Percentiles rank a stretch among this genome's conserved stretches.
Conservation (phyloP, 2,329 filamentous ascomycete species). For the Pseudogymnoascus sp. region DNA sequence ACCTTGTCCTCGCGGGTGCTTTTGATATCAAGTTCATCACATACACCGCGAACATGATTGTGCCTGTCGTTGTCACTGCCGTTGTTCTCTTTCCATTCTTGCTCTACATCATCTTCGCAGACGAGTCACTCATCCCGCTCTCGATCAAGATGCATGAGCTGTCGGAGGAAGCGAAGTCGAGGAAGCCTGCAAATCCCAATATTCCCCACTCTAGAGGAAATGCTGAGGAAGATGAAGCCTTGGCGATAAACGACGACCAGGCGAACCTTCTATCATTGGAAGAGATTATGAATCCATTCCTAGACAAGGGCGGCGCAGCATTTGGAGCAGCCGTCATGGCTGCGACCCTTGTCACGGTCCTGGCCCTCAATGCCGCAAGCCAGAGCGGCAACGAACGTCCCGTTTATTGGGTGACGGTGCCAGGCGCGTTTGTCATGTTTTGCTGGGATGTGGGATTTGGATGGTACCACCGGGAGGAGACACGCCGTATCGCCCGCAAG, state of each 20-base stretch:
- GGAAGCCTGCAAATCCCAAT: conserved; percentile 61
- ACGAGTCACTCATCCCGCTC: conserved; percentile 54
- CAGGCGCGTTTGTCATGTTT: conserved; percentile 61
- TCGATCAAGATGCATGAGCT: conserved; percentile 63
- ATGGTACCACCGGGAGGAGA: conserved; percentile 55
- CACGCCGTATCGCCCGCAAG: conserved; percentile 51
- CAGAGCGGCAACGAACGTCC: conserved; percentile 42
- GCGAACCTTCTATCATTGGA: conserved; percentile 54
- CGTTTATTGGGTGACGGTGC: conserved; percentile 62
- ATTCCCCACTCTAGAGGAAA: conserved; percentile 57
- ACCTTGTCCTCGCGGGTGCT: conserved; percentile 65
- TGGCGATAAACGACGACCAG: conserved; percentile 39
- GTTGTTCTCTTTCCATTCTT: conserved; percentile 63
- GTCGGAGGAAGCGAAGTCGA: conserved; percentile 45
- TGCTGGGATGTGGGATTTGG: conserved; percentile 58
- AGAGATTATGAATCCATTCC: conserved; percentile 68
- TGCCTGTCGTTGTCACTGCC: conserved; percentile 61
- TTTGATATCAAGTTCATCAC: conserved; percentile 64
- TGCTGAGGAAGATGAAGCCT: conserved; percentile 43
- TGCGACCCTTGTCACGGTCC: conserved; percentile 55
- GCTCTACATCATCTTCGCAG: conserved; percentile 60
- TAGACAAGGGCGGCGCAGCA: conserved; percentile 57
- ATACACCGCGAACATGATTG: conserved; percentile 72
- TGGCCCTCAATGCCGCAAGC: conserved; percentile 57
- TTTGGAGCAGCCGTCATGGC: conserved; percentile 62